A percentile compares a stretch with the other conserved stretches of the same genome.
phyloP scores from a whole-genome alignment of 805 yeast species.

The Kodamaea hsintzibuensis region DNA sequence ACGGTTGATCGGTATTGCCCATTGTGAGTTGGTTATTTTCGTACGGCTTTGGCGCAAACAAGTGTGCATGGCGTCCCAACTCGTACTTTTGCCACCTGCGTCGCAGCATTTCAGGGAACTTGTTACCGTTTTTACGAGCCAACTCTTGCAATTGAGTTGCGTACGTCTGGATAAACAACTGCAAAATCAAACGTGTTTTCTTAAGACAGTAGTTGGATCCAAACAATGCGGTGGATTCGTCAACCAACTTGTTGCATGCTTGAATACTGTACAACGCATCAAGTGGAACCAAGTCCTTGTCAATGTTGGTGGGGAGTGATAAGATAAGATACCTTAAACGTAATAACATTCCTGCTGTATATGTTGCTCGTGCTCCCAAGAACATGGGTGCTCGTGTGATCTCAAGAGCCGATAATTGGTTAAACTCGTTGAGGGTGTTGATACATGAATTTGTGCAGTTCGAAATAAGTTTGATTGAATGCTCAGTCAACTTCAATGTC shows the following conservation, averaged over 20 bases:
- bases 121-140: constrained; percentile 24
- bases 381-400: constrained; percentile 59
- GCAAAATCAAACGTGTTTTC: constrained; percentile 56
- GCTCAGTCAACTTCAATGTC: constrained; percentile 18
- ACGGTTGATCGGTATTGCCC: constrained; percentile 1
- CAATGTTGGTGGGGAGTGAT: constrained; percentile 48
- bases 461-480: constrained; percentile 45
- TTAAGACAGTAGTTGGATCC: constrained; percentile 49
- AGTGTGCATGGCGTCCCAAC: constrained; percentile 18
- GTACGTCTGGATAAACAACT: constrained; percentile 62
- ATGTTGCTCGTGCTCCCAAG: constrained; percentile 57
- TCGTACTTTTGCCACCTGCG: constrained; percentile 18
- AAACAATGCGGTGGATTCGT: constrained; percentile 26
- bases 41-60: constrained; percentile 10
- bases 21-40: constrained; percentile 4
- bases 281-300: constrained; percentile 48
- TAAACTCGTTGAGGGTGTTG: constrained; percentile 49
- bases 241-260: constrained; percentile 27
- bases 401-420: constrained; percentile 43
- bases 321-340: constrained; percentile 57
- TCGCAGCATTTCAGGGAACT: neutral
- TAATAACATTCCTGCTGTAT: constrained; percentile 63
- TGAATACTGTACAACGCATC: constrained; percentile 40
- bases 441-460: constrained; percentile 57
- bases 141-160: constrained; percentile 50